These are phyloP conservation scores for Myriangium duriaei DNA, from an alignment of 2,329 filamentous ascomycete genomes.

Conservation along the genomic window DNA sequence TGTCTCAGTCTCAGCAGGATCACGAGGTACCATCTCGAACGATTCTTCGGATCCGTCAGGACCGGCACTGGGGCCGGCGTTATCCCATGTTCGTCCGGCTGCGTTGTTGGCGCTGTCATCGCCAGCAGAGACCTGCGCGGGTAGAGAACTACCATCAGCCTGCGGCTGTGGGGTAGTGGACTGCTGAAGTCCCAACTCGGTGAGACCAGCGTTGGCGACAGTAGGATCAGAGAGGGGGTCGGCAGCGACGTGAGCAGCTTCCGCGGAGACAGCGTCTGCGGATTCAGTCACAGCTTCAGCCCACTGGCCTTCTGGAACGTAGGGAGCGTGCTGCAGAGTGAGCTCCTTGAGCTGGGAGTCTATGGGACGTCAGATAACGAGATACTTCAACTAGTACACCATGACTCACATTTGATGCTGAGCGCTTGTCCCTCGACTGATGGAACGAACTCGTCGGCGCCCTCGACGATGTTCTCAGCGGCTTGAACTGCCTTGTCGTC, in stretches of 20 bases:
- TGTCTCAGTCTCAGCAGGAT: constrained; percentile 62
- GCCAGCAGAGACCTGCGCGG: constrained; percentile 28
- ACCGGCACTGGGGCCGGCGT: constrained; percentile 37
- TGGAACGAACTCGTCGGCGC: constrained; percentile 52
- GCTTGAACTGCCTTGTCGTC: constrained; percentile 61
- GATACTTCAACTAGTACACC: not conserved
- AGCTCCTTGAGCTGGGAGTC: constrained; percentile 27
- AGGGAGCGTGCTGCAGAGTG: constrained; percentile 38
- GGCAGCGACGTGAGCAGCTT: constrained; percentile 3
- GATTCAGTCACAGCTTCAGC: constrained; percentile 36
- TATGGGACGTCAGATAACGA: constrained; percentile 12
- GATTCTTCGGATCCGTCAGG: constrained; percentile 46
- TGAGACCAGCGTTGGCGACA: constrained; percentile 51
- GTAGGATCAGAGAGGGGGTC: constrained; percentile 47
- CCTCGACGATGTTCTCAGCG: constrained; percentile 66
- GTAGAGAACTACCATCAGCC: constrained; percentile 18
- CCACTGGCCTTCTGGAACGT: constrained; percentile 41
- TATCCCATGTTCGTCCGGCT: constrained; percentile 56
- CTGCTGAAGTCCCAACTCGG: constrained; percentile 45
- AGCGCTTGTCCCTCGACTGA: constrained; percentile 54
- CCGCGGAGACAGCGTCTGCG: constrained; percentile 1
- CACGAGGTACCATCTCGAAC: constrained; percentile 65
- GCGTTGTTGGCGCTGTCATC: constrained; percentile 37
- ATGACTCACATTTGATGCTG: constrained; percentile 56
- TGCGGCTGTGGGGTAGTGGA: constrained; percentile 22